These are phyloP conservation scores for Gossypium rotundifolium DNA, from an alignment of 345 rosid species.

Conservation along the genomic window DNA sequence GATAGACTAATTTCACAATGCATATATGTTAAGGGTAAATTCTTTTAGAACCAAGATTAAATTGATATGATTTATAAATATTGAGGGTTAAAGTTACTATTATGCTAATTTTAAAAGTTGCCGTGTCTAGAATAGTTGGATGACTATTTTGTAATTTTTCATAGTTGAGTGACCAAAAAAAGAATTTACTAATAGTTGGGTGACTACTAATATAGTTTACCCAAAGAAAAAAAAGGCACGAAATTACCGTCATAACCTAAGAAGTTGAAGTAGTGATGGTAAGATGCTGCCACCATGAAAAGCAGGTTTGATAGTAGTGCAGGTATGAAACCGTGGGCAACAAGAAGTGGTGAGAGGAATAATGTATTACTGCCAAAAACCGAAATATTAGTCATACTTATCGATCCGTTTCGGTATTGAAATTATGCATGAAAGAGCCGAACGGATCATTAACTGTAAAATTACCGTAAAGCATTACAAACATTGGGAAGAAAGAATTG, in stretches of 20 bases:
- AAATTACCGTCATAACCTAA: slow-evolving; percentile 91
- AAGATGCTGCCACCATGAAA: slow-evolving; percentile 84
- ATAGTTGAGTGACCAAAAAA: no score
- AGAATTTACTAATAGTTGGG: no score
- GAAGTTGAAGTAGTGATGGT: slow-evolving; percentile 95
- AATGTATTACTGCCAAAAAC: slow-evolving; percentile 72
- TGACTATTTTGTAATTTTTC: no score
- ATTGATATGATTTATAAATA: no score
- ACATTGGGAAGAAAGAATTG: slow-evolving; percentile 99
- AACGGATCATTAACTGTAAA: neutral
- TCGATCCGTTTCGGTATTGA: neutral
- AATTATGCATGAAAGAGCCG: neutral
- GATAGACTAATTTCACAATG: neutral
- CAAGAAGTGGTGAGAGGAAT: slow-evolving; percentile 80
- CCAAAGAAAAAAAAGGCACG: slow-evolving; percentile 16
- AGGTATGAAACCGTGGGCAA: slow-evolving; percentile 88
- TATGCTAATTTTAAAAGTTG: no score
- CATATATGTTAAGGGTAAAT: no score
- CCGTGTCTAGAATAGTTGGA: no score
- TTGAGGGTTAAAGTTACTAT: no score
- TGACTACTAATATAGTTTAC: no score
- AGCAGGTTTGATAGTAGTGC: slow-evolving; percentile 75
- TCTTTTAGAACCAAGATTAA: neutral
- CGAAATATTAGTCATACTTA: slow-evolving; percentile 7
- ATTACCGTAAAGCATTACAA: slow-evolving; percentile 85